These are phyloP conservation scores for Cutaneotrichosporon sp. DNA, from an alignment of 1,284 basidiomycete genomes.

Conservation along the genomic window DNA sequence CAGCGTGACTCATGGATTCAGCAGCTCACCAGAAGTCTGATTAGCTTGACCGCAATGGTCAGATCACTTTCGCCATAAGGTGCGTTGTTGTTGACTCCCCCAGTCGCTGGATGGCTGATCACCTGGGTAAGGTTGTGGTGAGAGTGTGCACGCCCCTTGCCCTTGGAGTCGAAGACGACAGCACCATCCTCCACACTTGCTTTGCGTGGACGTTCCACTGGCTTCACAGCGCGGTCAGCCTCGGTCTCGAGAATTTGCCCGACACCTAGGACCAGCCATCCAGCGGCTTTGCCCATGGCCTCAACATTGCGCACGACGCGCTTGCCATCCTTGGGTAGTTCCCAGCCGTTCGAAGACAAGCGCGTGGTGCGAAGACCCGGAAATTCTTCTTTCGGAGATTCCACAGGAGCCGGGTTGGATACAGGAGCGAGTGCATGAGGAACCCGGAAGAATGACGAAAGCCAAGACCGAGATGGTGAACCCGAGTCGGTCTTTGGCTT, in stretches of 20 bases:
- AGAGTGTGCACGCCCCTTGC: slow-evolving; percentile 16
- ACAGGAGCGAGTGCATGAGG: not conserved
- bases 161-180: slow-evolving; percentile 25
- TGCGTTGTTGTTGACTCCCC: slow-evolving; percentile 16
- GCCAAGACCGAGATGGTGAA: slow-evolving; percentile 17
- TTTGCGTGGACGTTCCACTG: not conserved
- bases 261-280: slow-evolving; percentile 46
- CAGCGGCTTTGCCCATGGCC: slow-evolving; percentile 46
- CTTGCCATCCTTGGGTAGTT: slow-evolving; percentile 45
- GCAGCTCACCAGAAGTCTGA: slow-evolving; percentile 39
- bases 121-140: not conserved
- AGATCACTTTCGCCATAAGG: slow-evolving; percentile 20
- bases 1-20: not conserved
- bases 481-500: slow-evolving; percentile 11
- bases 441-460: slow-evolving; percentile 24
- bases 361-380: not conserved
- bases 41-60: slow-evolving; percentile 1
- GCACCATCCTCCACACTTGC: slow-evolving; percentile 18
- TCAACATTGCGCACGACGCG: slow-evolving; percentile 43
- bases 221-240: not conserved
- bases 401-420: not conserved
- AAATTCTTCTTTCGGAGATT: not conserved
- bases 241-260: slow-evolving; percentile 42
- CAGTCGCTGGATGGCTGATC: not conserved
- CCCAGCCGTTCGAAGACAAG: slow-evolving; percentile 34